Percentiles rank a stretch among this genome's conserved stretches.
These are phyloP conservation scores for Cladorrhinum sp. DNA, from an alignment of 2,329 filamentous ascomycete species.

Conservation along the genomic window DNA sequence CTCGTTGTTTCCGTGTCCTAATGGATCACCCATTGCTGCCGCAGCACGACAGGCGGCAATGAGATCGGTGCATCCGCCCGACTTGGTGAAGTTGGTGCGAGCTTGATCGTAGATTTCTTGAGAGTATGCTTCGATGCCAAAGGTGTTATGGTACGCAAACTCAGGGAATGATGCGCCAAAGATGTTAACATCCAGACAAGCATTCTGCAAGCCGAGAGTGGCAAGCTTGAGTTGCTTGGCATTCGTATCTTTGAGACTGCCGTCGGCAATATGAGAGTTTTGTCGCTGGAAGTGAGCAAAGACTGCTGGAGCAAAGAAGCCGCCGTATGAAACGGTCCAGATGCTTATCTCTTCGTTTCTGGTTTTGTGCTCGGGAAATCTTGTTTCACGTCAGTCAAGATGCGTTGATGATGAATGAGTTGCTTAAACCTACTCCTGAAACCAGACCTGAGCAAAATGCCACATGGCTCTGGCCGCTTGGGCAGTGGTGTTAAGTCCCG, in stretches of 20 bases:
- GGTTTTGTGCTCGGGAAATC: conserved; percentile 2
- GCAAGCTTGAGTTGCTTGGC: background rate
- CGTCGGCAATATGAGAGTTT: background rate
- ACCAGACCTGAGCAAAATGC: conserved; percentile 5
- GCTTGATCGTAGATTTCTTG: conserved; percentile 47
- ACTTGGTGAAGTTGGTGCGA: conserved; percentile 43
- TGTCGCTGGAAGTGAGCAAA: conserved; percentile 6
- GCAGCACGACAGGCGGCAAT: conserved; percentile 51
- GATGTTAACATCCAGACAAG: background rate
- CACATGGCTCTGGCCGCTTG: conserved; percentile 6
- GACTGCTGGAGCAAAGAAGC: background rate
- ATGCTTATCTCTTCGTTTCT: conserved; percentile 2
- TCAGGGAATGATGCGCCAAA: background rate
- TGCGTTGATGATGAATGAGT: background rate
- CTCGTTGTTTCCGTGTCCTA: conserved; percentile 39
- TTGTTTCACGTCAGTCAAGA: background rate
- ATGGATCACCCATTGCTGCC: conserved; percentile 38
- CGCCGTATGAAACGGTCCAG: conserved; percentile 4
- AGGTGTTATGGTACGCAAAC: conserved; percentile 40
- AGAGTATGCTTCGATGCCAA: conserved; percentile 57
- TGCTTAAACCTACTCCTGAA: background rate
- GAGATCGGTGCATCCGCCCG: conserved; percentile 50
- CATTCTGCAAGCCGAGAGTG: conserved; percentile 2
- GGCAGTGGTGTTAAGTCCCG: background rate
- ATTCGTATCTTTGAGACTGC: background rate